Evolutionary conservation across 768 basidiomycete genomes (phyloP).

Genomic region (Pleurotus salmoneostramineus): DNA sequence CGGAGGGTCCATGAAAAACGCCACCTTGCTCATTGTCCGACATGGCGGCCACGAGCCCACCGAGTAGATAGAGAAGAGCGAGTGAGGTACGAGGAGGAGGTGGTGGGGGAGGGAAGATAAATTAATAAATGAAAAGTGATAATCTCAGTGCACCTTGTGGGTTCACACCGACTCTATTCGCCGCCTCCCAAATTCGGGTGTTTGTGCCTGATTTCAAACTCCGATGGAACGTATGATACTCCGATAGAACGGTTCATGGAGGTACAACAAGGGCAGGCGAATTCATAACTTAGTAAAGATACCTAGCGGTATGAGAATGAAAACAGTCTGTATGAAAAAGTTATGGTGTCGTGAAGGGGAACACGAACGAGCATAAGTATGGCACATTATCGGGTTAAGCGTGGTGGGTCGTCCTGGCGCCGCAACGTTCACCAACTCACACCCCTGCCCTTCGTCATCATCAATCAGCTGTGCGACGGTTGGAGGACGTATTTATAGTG

Average conservation of each 20-base stretch:
- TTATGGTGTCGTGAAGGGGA: neutral
- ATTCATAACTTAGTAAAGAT: too few species aligned
- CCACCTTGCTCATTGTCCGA: slow-evolving; percentile 1
- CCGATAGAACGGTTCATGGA: too few species aligned
- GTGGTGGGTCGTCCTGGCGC: neutral
- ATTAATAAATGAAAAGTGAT: slow-evolving; percentile 3
- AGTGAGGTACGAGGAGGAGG: slow-evolving; percentile 1
- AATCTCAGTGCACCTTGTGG: neutral
- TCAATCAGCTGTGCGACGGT: too few species aligned
- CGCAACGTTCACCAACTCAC: too few species aligned
- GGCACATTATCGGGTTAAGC: neutral
- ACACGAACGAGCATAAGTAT: neutral
- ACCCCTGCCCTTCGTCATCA: too few species aligned
- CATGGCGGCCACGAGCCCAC: neutral
- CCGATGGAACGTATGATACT: neutral
- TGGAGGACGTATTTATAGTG: too few species aligned
- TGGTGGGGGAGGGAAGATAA: neutral
- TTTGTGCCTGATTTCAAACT: neutral
- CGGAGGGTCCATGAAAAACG: neutral
- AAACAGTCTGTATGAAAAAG: too few species aligned
- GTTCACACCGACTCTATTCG: neutral
- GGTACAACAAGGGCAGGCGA: too few species aligned
- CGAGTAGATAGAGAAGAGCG: neutral
- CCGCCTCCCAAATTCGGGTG: neutral
- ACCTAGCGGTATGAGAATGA: too few species aligned